Base-by-base conservation (phyloP, 148 eudicot species). In the Nepenthes mirabilis region DNA sequence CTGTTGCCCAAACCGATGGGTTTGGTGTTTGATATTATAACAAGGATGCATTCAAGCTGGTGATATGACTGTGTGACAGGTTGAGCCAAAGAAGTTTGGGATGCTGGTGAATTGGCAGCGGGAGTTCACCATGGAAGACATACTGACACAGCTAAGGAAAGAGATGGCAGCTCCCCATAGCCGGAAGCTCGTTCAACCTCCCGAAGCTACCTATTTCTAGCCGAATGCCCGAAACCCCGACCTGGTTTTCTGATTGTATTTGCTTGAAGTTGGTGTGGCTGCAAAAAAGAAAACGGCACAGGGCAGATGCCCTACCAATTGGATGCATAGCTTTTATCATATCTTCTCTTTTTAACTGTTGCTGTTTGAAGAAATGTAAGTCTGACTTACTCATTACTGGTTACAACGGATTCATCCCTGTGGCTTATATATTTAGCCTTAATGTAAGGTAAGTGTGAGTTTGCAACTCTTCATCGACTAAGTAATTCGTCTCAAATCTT, bases 181-280 rank as follows among this genome's bases (percentile, higher is more conserved):
- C 75, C 82, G 80, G n/a, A 81, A 77, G 58, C 85, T 81, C 11
- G 78, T 75, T 63, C 86, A 78, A 61, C 86, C 86, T 57, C 82
- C 80, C 1, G 86, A 81, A 59, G 86, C 82, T 6, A 81, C 82
- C 51, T 72, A 70, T 63, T 81, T 81, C 76, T 80, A 80, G 76
- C 61, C 51, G 58, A 7, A 14, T n/a, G 57, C 52, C 12, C 14
- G n/a, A 49, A 11, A 45, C 11, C 8, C 48, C 6, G 11, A 40
- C 45, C 45, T 8, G 8, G 4, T 40, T 40, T 40, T 6, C 52
- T 49, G 11, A 49, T 11, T n/a, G 11, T 5, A 45, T 5, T 45
- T 45, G 11, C 48, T 45, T 11, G 8, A 45, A 5, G 48, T 23
- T 23, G 48, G 11, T 45, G 1, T 45, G 6, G 6, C 48, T 45